A percentile compares a stretch with the other conserved stretches of the same genome.
Evolutionary conservation across 106 monocot genomes (phyloP).

Genomic region (Phalaenopsis aphrodite): DNA sequence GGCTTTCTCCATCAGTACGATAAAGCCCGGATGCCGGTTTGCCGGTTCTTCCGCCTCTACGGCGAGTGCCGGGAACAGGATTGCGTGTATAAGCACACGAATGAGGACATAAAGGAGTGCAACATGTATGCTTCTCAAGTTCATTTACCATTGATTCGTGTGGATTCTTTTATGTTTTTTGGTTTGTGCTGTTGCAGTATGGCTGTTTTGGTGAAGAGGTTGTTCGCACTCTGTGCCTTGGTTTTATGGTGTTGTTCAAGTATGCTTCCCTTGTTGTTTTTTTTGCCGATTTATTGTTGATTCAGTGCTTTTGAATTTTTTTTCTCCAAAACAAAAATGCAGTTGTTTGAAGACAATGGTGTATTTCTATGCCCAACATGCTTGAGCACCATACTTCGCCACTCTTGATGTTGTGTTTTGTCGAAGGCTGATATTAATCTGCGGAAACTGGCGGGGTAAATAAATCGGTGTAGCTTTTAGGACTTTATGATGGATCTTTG

Average conservation of each 20-base stretch:
- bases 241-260: neutral
- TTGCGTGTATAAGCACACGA: constrained; percentile 97
- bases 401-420: neutral
- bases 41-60: constrained; percentile 78
- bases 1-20: constrained; percentile 99
- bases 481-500: neutral
- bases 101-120: constrained; percentile 98
- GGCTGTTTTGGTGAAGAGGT: neutral
- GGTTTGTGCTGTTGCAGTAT: constrained; percentile 1
- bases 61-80: constrained; percentile 99
- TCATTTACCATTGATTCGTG: neutral
- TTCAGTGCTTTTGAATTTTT: neutral
- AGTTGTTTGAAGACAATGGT: neutral
- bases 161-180: neutral
- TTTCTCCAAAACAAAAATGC: neutral
- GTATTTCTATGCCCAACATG: neutral
- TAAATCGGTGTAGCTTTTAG: neutral
- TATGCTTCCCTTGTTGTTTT: neutral
- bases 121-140: constrained; percentile 58
- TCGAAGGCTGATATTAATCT: neutral
- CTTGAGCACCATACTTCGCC: neutral
- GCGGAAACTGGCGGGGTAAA: neutral
- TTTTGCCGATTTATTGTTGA: neutral
- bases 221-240: neutral
- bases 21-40: constrained; percentile 94